Conservation (phyloP, 495 filamentous ascomycete species). For the Penicillium subrubescens region DNA sequence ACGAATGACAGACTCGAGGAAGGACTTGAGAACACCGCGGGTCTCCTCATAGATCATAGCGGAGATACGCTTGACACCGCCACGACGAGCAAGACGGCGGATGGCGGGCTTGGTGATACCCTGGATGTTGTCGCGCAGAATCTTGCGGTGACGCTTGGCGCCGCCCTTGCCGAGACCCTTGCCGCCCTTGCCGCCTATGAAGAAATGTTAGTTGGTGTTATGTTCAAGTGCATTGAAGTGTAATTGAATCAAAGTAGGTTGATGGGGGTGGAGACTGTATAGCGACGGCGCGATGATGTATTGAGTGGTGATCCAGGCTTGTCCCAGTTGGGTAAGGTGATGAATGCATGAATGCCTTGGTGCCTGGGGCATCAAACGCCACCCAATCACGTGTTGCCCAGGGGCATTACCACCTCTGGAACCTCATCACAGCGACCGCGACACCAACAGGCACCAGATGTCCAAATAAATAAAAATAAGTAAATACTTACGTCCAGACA, state of each 20-base stretch:
- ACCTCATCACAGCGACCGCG: slow-evolving; percentile 7
- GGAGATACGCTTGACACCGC: slow-evolving; percentile 67
- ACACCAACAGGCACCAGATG: slow-evolving; percentile 15
- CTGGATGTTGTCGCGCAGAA: slow-evolving; percentile 99
- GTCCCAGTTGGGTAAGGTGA: slow-evolving; percentile 11
- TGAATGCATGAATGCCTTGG: slow-evolving; percentile 11
- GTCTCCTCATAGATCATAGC: slow-evolving; percentile 74
- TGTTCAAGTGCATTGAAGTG: not conserved
- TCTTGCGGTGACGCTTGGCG: slow-evolving; percentile 99
- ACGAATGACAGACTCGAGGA: slow-evolving; percentile 72
- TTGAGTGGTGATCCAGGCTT: not conserved
- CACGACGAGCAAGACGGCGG: slow-evolving; percentile 65
- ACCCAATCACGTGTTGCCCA: slow-evolving; percentile 19
- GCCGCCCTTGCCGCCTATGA: slow-evolving; percentile 86
- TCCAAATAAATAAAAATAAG: slow-evolving; percentile 18
- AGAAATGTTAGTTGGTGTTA: slow-evolving; percentile 5
- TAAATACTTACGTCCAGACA: slow-evolving; percentile 92
- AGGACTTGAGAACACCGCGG: slow-evolving; percentile 67
- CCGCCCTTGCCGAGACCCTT: slow-evolving; percentile 86
- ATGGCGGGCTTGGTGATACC: slow-evolving; percentile 75
- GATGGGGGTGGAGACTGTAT: not conserved
- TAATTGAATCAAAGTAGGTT: not conserved
- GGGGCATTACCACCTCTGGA: slow-evolving; percentile 23
- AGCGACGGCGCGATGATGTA: slow-evolving; percentile 9
- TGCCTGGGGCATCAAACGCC: slow-evolving; percentile 16